Conservation (phyloP, 2,329 filamentous ascomycete species). For the Alternaria metachromatica region DNA sequence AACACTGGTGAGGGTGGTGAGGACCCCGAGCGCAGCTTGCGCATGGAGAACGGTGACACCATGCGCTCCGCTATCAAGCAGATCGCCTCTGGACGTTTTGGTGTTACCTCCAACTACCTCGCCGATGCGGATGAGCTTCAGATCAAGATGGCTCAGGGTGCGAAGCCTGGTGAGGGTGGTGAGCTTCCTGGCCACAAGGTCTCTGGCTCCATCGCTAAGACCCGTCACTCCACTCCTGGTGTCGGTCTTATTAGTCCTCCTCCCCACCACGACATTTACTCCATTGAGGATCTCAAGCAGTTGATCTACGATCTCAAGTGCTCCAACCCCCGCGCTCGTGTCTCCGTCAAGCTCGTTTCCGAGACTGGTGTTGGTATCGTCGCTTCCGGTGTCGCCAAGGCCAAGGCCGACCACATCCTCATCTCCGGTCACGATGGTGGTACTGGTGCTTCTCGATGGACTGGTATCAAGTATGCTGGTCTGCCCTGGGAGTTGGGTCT, state of each 20-base stretch:
- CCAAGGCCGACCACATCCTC: constrained; percentile 94
- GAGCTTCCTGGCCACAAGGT: constrained; percentile 98
- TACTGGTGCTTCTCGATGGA: constrained; percentile 96
- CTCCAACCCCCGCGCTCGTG: constrained; percentile 86
- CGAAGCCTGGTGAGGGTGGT: constrained; percentile 96
- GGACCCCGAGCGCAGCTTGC: constrained; percentile 86
- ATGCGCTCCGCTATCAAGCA: constrained; percentile 99
- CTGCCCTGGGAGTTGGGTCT: constrained; percentile 96
- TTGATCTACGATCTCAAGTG: constrained; percentile 98
- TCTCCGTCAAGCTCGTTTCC: constrained; percentile 97
- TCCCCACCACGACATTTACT: constrained; percentile 98
- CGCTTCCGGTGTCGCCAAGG: constrained; percentile 95
- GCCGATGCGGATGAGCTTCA: constrained; percentile 95
- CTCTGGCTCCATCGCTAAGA: constrained; percentile 89
- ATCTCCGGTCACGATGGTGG: constrained; percentile 97
- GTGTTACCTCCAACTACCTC: constrained; percentile 93
- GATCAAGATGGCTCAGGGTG: constrained; percentile 99
- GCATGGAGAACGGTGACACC: constrained; percentile 89
- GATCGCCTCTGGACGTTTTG: constrained; percentile 93
- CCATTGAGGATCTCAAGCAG: constrained; percentile 97
- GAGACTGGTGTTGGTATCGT: constrained; percentile 98
- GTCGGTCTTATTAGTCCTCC: constrained; percentile 96
- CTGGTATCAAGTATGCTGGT: constrained; percentile 97
- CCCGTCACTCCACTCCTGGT: constrained; percentile 93
- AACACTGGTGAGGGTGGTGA: constrained; percentile 98